Evolutionary conservation across 1,284 basidiomycete species (phyloP).

Genomic region (Porodaedalea pini): DNA sequence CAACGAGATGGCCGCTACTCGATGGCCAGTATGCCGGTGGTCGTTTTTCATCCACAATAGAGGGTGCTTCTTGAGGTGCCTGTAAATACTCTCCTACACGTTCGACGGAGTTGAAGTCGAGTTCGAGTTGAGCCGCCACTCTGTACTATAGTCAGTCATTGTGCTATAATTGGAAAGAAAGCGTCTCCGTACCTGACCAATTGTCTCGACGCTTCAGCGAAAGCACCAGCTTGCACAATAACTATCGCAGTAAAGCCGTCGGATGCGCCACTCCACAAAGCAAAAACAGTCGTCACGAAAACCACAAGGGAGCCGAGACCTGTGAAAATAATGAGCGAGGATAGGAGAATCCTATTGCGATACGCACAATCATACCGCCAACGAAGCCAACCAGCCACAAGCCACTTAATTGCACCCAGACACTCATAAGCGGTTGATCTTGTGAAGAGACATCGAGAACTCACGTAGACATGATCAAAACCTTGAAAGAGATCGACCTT

Average conservation of each 20-base stretch:
- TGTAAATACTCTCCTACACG: slow-evolving; percentile 79
- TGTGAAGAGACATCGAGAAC: slow-evolving; percentile 27
- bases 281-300: slow-evolving; percentile 68
- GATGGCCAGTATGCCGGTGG: slow-evolving; percentile 82
- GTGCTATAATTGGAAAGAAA: not conserved
- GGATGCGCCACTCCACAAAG: slow-evolving; percentile 60
- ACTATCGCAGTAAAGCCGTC: slow-evolving; percentile 78
- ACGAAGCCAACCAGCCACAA: slow-evolving; percentile 62
- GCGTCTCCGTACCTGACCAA: slow-evolving; percentile 50
- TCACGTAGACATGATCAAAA: slow-evolving; percentile 66
- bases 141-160: slow-evolving; percentile 29
- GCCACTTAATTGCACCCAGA: slow-evolving; percentile 44
- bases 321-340: slow-evolving; percentile 27
- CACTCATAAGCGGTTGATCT: not conserved
- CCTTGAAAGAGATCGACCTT: slow-evolving; percentile 76
- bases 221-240: slow-evolving; percentile 69
- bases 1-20: slow-evolving; percentile 47
- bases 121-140: slow-evolving; percentile 63
- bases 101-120: slow-evolving; percentile 80
- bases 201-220: slow-evolving; percentile 64
- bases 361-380: slow-evolving; percentile 69
- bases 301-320: slow-evolving; percentile 76
- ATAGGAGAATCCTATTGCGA: not conserved
- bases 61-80: slow-evolving; percentile 77
- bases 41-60: slow-evolving; percentile 48